phyloP scores from a whole-genome alignment of 2,329 filamentous ascomycete species.

The Phaeosphaeriaceae sp. region DNA sequence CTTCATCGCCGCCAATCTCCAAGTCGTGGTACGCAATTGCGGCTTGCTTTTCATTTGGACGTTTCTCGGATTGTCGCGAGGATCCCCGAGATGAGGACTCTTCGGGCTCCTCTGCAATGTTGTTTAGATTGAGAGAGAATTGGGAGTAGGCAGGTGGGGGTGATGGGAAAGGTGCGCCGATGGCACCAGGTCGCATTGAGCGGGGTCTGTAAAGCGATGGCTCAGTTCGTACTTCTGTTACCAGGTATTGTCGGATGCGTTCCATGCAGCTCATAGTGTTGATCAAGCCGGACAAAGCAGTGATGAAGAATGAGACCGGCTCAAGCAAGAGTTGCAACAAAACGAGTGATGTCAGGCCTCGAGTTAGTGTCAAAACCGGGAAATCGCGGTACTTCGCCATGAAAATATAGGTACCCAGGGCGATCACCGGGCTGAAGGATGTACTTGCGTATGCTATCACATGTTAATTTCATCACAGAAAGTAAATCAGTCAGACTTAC shows the following conservation, averaged over 20 bases:
- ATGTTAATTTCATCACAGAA: background rate
- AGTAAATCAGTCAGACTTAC: background rate
- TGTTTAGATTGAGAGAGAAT: background rate
- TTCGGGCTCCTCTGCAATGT: conserved; percentile 1
- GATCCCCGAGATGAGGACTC: background rate
- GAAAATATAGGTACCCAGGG: conserved; percentile 14
- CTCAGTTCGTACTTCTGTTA: conserved; percentile 9
- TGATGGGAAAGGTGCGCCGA: background rate
- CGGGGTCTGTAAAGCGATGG: conserved; percentile 3
- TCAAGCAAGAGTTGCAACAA: conserved; percentile 16
- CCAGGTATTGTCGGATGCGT: conserved; percentile 17
- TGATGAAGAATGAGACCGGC: conserved; percentile 19
- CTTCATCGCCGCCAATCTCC: conserved; percentile 7
- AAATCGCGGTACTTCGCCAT: conserved; percentile 16
- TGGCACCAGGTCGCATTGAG: background rate
- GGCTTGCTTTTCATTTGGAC: background rate
- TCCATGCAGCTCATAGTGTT: conserved; percentile 20
- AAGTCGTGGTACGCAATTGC: conserved; percentile 3
- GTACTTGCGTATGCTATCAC: conserved; percentile 11
- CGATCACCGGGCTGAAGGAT: conserved; percentile 13
- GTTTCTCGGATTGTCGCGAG: background rate
- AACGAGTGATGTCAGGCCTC: conserved; percentile 14
- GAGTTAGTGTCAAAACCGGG: conserved; percentile 6
- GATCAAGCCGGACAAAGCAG: conserved; percentile 15
- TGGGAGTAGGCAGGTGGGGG: conserved; percentile 1